These are phyloP conservation scores for Cicer cuneatum DNA, from an alignment of 306 rosid species.

Conservation along the genomic window DNA sequence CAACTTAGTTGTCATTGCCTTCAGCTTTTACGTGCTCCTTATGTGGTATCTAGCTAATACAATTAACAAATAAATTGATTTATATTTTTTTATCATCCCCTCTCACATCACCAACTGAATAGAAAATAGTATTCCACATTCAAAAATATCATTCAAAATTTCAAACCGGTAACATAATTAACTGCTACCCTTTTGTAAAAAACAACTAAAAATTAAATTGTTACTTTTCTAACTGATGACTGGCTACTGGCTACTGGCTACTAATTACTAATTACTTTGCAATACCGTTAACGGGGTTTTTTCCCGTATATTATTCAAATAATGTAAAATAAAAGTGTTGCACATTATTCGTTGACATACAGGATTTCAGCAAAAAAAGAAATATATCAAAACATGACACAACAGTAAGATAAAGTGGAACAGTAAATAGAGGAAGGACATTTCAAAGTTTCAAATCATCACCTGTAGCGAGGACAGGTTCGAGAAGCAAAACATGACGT, in stretches of 20 bases:
- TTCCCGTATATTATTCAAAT: conserved; percentile 22
- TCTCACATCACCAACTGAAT: conserved; percentile 11
- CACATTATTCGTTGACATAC: background rate
- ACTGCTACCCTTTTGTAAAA: background rate
- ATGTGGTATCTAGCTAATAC: conserved; percentile 5
- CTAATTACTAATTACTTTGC: conserved; percentile 13
- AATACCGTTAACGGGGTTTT: conserved; percentile 4
- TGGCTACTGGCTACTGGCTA: no score
- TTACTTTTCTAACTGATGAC: background rate
- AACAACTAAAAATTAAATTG: background rate
- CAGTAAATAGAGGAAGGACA: conserved; percentile 28
- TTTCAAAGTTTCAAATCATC: conserved; percentile 38
- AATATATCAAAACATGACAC: conserved; percentile 23
- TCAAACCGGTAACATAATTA: conserved; percentile 23
- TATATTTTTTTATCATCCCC: background rate
- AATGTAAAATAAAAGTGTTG: background rate
- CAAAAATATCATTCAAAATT: conserved; percentile 8
- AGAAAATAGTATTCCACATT: conserved; percentile 23
- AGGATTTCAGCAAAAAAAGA: background rate
- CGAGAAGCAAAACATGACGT: conserved; percentile 97
- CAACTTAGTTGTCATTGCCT: background rate
- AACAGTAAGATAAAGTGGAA: conserved; percentile 17
- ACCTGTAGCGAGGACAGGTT: conserved; percentile 99
- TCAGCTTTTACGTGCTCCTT: conserved; percentile 30
- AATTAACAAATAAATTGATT: conserved; percentile 10